Base-by-base conservation (phyloP, 2,329 filamentous ascomycete genomes). In the Colletotrichum viniferum region DNA sequence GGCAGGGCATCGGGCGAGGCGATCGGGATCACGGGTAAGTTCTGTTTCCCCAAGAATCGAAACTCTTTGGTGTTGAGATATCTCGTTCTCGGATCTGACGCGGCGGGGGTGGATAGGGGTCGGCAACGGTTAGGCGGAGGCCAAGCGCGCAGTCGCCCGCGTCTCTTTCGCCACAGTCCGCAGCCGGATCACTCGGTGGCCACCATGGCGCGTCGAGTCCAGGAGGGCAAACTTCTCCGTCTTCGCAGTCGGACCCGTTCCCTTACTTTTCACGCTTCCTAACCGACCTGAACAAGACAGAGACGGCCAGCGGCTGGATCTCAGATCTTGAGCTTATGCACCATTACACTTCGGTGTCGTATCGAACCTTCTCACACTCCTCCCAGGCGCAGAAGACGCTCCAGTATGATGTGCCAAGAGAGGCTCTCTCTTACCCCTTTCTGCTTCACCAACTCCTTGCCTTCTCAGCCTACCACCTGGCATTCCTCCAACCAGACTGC, bases 251-350 rank as follows among this genome's bases (percentile, higher is more conserved):
- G 5, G 73, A 76, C 7, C 73, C 73, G n/a, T 76, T 78, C 71
- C 52, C 77, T 1, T 81, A 81, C 61, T 78, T 81, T 32, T 75
- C 76, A n/a, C 79, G 78, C 36, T 79, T 81, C 10, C 69, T 79
- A 5, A 79, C 77, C 3, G 77, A 78, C 28, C 74, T 77, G 70
- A 80, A 77, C 77, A 74, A 74, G 74, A 34, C 74, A 16, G 69
- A 73, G 71, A 61, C 62, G 77, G 77, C 28, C 77, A 80, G 67
- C 76, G 79, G 48, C 62, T 85, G 83, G 83, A 81, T 83, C 16
- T 79, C 80, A 4, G 84, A 85, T 66, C 81, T 85, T 13, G 81
- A 84, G 71, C 78, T 85, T 30, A 81, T 85, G 78, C 83, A 85
- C 56, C 83, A 85, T 48, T 85, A 81, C 69, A 82, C 81, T 5